Percentiles rank a stretch among this genome's conserved stretches.
phyloP scores from a whole-genome alignment of 1,284 basidiomycete genomes.

The Cryptococcus sp. region DNA sequence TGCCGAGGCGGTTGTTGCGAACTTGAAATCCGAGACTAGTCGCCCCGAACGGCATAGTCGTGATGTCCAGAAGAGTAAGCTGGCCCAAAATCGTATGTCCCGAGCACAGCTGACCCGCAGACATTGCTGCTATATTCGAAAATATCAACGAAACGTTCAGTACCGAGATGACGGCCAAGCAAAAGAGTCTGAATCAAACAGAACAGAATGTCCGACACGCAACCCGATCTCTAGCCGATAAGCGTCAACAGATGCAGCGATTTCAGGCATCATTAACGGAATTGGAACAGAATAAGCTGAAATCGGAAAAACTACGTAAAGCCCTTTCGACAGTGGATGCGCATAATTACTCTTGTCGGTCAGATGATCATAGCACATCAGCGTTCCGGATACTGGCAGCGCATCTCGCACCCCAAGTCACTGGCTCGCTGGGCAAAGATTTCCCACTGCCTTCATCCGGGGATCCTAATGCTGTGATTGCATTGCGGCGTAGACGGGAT shows the following conservation, averaged over 20 bases:
- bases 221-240: conserved; percentile 82
- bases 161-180: conserved; percentile 77
- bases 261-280: conserved; percentile 69
- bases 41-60: conserved; percentile 79
- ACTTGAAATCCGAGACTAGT: conserved; percentile 63
- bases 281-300: conserved; percentile 70
- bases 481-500: conserved; percentile 66
- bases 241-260: conserved; percentile 72
- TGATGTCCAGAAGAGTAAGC: conserved; percentile 76
- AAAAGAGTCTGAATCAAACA: conserved; percentile 76
- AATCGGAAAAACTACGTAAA: conserved; percentile 72
- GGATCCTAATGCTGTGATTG: conserved; percentile 57
- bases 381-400: conserved; percentile 11
- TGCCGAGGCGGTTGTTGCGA: conserved; percentile 69
- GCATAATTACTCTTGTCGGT: conserved; percentile 80
- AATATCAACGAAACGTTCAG: conserved; percentile 72
- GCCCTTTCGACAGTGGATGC: conserved; percentile 58
- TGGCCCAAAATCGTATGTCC: neutral
- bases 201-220: conserved; percentile 82
- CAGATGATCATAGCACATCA: conserved; percentile 43
- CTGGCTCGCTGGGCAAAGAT: conserved; percentile 56
- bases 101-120: conserved; percentile 47
- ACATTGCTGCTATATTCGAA: conserved; percentile 80
- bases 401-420: conserved; percentile 55
- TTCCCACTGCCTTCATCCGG: conserved; percentile 52